Evolutionary conservation across 352 stramenopile species (phyloP).

Genomic region (Pythium myriotylum): DNA sequence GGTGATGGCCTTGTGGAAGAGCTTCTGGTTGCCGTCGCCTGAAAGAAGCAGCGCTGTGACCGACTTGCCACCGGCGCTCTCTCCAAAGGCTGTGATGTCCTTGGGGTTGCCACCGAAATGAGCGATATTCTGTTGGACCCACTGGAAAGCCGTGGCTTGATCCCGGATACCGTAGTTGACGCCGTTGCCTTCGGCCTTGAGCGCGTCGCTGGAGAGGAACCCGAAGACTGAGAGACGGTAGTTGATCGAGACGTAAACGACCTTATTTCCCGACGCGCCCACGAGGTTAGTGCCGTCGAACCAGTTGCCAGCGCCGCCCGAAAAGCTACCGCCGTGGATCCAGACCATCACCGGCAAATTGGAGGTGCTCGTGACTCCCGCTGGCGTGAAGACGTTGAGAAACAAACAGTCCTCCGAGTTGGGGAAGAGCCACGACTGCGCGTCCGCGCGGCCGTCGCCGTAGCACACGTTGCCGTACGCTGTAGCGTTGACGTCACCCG

Average conservation of each 20-base stretch:
- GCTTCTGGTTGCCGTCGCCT: slow-evolving; percentile 1
- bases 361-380: slow-evolving; percentile 14
- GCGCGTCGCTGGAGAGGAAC: slow-evolving; percentile 4
- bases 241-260: slow-evolving; percentile 38
- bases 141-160: slow-evolving; percentile 30
- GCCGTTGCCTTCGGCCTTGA: background rate
- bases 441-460: slow-evolving; percentile 1
- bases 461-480: slow-evolving; percentile 9
- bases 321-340: slow-evolving; percentile 35
- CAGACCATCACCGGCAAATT: slow-evolving; percentile 40
- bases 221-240: slow-evolving; percentile 23
- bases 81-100: slow-evolving; percentile 33
- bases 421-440: background rate
- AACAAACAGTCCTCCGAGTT: slow-evolving; percentile 37
- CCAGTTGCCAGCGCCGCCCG: slow-evolving; percentile 9
- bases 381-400: slow-evolving; percentile 40
- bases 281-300: slow-evolving; percentile 12
- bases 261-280: slow-evolving; percentile 18
- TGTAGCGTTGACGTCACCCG: slow-evolving; percentile 6
- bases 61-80: slow-evolving; percentile 10
- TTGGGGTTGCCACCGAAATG: slow-evolving; percentile 39
- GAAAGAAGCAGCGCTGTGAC: background rate
- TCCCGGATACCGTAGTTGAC: slow-evolving; percentile 34
- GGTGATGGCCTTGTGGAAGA: slow-evolving; percentile 12
- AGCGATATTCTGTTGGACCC: slow-evolving; percentile 37